These are phyloP conservation scores for Euryodendron excelsum DNA, from an alignment of 148 eudicot species.

Conservation along the genomic window DNA sequence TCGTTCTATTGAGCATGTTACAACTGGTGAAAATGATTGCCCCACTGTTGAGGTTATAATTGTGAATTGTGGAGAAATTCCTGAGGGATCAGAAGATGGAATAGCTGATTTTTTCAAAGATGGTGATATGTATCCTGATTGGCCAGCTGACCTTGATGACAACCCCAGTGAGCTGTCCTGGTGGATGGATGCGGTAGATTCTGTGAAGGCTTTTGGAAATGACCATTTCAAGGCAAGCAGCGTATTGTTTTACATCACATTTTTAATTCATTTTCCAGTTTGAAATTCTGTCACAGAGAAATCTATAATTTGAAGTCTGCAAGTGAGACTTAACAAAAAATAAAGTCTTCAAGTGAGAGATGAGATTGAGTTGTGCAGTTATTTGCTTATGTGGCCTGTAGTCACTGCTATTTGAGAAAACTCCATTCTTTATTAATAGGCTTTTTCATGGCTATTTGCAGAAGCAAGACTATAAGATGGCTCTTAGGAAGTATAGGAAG, in stretches of 20 bases:
- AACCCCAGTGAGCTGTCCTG: constrained; percentile 60
- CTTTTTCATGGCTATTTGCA: constrained; percentile 24
- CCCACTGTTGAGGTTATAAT: constrained; percentile 57
- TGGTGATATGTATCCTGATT: constrained; percentile 77
- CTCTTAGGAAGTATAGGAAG: constrained; percentile 81
- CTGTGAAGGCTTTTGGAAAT: constrained; percentile 73
- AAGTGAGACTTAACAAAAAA: too few species aligned
- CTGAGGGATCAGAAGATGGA: constrained; percentile 77
- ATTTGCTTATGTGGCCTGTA: too few species aligned
- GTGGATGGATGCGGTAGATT: constrained; percentile 80
- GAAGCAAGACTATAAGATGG: constrained; percentile 93
- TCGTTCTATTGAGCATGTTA: constrained; percentile 74
- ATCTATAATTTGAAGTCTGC: too few species aligned
- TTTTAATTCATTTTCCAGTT: too few species aligned
- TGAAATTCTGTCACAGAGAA: too few species aligned
- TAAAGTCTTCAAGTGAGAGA: too few species aligned
- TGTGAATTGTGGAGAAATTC: constrained; percentile 77
- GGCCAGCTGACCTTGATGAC: constrained; percentile 80
- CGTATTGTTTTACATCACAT: background rate
- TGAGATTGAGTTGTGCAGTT: too few species aligned
- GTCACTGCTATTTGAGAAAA: too few species aligned
- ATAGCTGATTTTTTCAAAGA: constrained; percentile 66
- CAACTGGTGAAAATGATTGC: constrained; percentile 39
- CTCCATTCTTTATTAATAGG: background rate
- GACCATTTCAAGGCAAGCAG: constrained; percentile 64